phyloP scores from a whole-genome alignment of 352 stramenopile species.

The Peronospora farinosa region DNA sequence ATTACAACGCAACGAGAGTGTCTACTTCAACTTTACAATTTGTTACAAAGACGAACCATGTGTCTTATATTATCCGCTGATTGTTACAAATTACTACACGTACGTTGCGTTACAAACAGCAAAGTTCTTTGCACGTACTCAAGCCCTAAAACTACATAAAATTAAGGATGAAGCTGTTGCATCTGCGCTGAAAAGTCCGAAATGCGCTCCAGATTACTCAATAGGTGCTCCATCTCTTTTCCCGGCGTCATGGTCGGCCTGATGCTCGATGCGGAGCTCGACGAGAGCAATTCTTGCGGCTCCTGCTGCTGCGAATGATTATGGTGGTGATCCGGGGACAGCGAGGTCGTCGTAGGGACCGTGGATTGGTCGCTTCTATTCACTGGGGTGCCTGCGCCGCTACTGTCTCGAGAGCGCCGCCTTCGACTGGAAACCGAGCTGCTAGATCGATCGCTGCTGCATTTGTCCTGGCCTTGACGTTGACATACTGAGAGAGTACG shows the following conservation, averaged over 20 bases:
- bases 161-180: slow-evolving; percentile 25
- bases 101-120: too few species aligned
- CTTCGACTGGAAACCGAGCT: slow-evolving; percentile 17
- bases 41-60: background rate
- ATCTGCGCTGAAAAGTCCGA: slow-evolving; percentile 48
- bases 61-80: background rate
- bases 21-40: slow-evolving; percentile 2
- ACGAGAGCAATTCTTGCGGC: slow-evolving; percentile 8
- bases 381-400: slow-evolving; percentile 17
- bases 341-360: slow-evolving; percentile 20
- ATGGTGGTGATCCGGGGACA: slow-evolving; percentile 15
- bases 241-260: slow-evolving; percentile 21
- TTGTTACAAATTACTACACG: slow-evolving; percentile 1
- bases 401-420: slow-evolving; percentile 23
- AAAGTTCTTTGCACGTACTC: too few species aligned
- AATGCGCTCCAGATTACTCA: slow-evolving; percentile 65
- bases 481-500: slow-evolving; percentile 36
- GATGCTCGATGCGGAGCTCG: slow-evolving; percentile 13
- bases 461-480: slow-evolving; percentile 19
- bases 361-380: slow-evolving; percentile 32
- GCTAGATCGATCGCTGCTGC: slow-evolving; percentile 13
- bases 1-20: slow-evolving; percentile 5
- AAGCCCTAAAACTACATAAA: slow-evolving; percentile 16
- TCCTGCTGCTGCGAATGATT: slow-evolving; percentile 14
- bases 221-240: slow-evolving; percentile 57